Evolutionary conservation across 768 basidiomycete genomes (phyloP).

Genomic region (Boletus subparvulus): DNA sequence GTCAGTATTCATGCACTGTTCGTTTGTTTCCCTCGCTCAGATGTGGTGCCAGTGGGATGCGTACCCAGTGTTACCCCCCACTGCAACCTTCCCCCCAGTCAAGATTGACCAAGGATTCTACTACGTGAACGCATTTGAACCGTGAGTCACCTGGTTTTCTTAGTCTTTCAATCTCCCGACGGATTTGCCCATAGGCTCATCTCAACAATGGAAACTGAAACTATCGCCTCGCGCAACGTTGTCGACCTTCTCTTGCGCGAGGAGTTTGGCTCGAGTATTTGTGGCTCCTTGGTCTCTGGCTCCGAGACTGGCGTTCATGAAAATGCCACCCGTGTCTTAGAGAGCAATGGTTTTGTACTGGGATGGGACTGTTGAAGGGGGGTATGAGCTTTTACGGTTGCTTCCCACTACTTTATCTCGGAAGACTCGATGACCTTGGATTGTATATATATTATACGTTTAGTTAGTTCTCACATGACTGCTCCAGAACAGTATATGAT

Average conservation of each 20-base stretch:
- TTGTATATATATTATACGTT: background rate
- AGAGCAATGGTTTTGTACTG: conserved; percentile 49
- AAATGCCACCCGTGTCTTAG: conserved; percentile 10
- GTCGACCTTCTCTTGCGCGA: conserved; percentile 78
- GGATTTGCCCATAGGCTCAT: conserved; percentile 53
- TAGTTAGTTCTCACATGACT: background rate
- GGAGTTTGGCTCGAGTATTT: conserved; percentile 69
- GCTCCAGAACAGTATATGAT: background rate
- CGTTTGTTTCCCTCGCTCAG: conserved; percentile 4
- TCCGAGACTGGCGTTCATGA: conserved; percentile 14
- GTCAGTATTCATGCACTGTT: conserved; percentile 33
- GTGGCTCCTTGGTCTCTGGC: conserved; percentile 44
- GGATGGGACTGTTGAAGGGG: conserved; percentile 71
- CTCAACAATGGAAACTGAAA: conserved; percentile 94
- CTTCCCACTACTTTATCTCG: background rate
- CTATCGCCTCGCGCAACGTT: conserved; percentile 76
- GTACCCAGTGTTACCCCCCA: conserved; percentile 72
- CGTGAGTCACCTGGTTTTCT: conserved; percentile 47
- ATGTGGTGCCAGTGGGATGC: conserved; percentile 65
- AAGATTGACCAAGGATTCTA: conserved; percentile 77
- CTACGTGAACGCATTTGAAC: conserved; percentile 92
- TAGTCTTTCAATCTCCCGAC: background rate
- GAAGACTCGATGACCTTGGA: background rate
- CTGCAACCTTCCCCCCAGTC: conserved; percentile 68
- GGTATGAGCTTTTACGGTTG: background rate